A percentile compares a stretch with the other conserved stretches of the same genome.
These are phyloP conservation scores for Dipodascus albidus DNA, from an alignment of 805 yeast species.

Conservation along the genomic window DNA sequence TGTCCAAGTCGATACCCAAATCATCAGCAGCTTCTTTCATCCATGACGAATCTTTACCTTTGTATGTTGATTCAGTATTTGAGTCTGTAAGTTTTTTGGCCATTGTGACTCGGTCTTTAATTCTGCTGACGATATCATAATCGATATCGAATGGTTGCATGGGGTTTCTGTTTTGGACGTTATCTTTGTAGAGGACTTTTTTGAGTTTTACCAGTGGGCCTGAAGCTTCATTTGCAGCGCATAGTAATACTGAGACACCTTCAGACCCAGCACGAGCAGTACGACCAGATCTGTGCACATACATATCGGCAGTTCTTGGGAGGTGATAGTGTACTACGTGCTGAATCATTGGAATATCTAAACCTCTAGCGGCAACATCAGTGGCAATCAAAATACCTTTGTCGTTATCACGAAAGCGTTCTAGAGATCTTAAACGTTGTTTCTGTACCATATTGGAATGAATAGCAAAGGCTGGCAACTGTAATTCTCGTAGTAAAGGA, in stretches of 20 bases:
- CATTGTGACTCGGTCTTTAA: conserved; percentile 54
- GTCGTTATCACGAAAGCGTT: conserved; percentile 46
- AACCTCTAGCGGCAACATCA: conserved; percentile 97
- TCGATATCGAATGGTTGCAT: conserved; percentile 69
- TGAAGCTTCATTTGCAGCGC: conserved; percentile 87
- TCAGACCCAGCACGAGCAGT: conserved; percentile 92
- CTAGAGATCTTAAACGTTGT: conserved; percentile 77
- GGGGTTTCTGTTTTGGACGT: conserved; percentile 19
- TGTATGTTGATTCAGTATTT: conserved; percentile 44
- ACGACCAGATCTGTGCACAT: conserved; percentile 93
- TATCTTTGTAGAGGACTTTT: conserved; percentile 35
- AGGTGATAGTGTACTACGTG: conserved; percentile 95
- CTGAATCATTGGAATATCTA: conserved; percentile 81
- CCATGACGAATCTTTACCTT: conserved; percentile 53
- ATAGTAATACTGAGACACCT: conserved; percentile 90
- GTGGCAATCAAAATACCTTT: conserved; percentile 70
- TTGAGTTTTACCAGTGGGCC: conserved; percentile 77
- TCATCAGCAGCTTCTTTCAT: conserved; percentile 86
- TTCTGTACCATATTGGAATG: conserved; percentile 95
- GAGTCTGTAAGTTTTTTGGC: conserved; percentile 72
- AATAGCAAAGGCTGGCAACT: conserved; percentile 56
- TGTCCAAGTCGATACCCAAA: conserved; percentile 73
- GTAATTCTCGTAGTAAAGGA: conserved; percentile 60
- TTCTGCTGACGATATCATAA: conserved; percentile 54
- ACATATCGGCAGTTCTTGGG: conserved; percentile 89